These are phyloP conservation scores for Penicillium nucicola DNA, from an alignment of 495 filamentous ascomycete species.

Conservation along the genomic window DNA sequence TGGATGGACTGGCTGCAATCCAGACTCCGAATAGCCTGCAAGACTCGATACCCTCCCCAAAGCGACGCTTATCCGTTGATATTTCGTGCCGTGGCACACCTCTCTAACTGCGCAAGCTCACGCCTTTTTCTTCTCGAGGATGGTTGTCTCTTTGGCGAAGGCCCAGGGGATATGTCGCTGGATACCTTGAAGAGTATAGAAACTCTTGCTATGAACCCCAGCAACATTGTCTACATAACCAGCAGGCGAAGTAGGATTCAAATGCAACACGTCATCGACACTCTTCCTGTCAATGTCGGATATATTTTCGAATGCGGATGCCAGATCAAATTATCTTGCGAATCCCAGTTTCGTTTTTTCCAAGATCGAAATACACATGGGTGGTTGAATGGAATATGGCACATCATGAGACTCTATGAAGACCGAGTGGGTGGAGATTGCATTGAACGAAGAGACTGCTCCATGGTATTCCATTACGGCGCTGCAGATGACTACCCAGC, in stretches of 20 bases:
- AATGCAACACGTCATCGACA: slow-evolving; percentile 62
- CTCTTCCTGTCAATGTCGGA: slow-evolving; percentile 61
- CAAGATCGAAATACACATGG: no score
- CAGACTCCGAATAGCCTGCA: slow-evolving; percentile 67
- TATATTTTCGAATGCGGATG: slow-evolving; percentile 86
- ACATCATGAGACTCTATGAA: slow-evolving; percentile 75
- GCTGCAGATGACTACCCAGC: slow-evolving; percentile 64
- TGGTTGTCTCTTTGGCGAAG: slow-evolving; percentile 68
- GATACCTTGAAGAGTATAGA: slow-evolving; percentile 65
- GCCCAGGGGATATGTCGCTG: slow-evolving; percentile 60
- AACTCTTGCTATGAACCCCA: slow-evolving; percentile 62
- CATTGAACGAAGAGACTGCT: slow-evolving; percentile 75
- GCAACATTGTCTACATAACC: slow-evolving; percentile 81
- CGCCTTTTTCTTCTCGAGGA: slow-evolving; percentile 82
- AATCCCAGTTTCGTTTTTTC: no score
- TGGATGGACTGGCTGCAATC: slow-evolving; percentile 63
- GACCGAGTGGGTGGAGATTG: slow-evolving; percentile 79
- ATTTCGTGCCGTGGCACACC: slow-evolving; percentile 49
- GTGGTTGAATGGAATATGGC: slow-evolving; percentile 48
- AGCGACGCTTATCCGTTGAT: slow-evolving; percentile 60
- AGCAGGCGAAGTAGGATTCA: slow-evolving; percentile 74
- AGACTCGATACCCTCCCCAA: background rate
- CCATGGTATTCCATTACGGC: slow-evolving; percentile 75
- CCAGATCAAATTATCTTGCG: no score
- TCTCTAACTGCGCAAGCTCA: slow-evolving; percentile 56